phyloP scores from a whole-genome alignment of 768 basidiomycete species.

The Suillus subluteus region DNA sequence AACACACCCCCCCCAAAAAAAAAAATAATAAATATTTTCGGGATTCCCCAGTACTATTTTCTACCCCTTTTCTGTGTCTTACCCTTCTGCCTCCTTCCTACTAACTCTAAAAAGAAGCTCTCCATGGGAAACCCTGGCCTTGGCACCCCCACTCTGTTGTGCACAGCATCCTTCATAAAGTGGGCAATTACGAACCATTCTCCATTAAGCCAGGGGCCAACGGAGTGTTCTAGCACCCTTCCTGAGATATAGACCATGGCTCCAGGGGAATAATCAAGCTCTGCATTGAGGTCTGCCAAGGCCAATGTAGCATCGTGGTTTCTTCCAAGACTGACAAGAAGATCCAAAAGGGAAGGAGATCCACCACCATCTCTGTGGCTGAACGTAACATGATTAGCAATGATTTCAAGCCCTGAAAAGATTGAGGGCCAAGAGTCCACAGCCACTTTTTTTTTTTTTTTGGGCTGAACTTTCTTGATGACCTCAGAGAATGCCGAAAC shows the following conservation, averaged over 20 bases:
- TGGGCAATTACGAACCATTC: conserved; percentile 6
- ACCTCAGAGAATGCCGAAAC: not conserved
- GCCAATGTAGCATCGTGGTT: not conserved
- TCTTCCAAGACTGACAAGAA: not conserved
- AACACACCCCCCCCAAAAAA: not conserved
- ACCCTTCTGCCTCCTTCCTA: not conserved
- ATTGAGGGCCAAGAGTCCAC: conserved; percentile 8
- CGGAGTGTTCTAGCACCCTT: conserved; percentile 10
- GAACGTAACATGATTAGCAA: not conserved
- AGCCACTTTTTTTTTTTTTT: not conserved
- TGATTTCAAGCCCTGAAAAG: conserved; percentile 7
- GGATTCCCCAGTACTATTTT: not conserved
- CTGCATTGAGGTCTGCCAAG: not conserved
- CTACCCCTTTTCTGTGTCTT: not conserved
- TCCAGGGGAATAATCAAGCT: conserved; percentile 16
- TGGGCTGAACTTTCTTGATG: not conserved
- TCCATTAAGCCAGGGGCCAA: conserved; percentile 3
- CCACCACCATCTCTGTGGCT: conserved; percentile 2
- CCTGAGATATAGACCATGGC: conserved; percentile 16
- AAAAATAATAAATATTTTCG: not conserved
- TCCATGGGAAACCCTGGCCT: not conserved
- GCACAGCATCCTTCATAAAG: conserved; percentile 16
- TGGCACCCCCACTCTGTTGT: conserved; percentile 5
- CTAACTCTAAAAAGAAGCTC: not conserved
- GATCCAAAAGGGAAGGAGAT: not conserved